Conservation (phyloP, 2,329 filamentous ascomycete species). For the Pseudocercospora fuligena region DNA sequence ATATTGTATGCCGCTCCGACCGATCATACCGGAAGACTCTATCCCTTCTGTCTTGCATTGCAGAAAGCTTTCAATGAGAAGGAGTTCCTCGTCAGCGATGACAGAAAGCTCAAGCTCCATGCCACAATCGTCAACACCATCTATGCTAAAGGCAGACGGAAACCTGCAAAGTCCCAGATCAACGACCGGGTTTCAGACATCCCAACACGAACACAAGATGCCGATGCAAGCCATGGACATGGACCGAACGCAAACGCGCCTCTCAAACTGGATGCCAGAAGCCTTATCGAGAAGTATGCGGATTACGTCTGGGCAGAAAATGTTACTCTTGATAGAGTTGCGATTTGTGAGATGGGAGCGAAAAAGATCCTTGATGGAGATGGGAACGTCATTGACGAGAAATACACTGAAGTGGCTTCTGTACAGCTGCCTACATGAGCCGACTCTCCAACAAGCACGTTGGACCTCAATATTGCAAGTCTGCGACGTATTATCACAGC, state of each 20-base stretch:
- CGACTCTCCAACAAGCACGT: not conserved
- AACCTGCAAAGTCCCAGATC: conserved; percentile 26
- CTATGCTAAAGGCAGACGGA: conserved; percentile 62
- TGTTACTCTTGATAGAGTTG: conserved; percentile 70
- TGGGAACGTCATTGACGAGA: conserved; percentile 56
- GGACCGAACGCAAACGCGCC: conserved; percentile 43
- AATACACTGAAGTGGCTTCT: conserved; percentile 56
- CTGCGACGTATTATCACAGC: no score
- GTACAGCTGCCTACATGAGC: conserved; percentile 25
- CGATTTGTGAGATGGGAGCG: conserved; percentile 87
- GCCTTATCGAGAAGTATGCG: conserved; percentile 59
- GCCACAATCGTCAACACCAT: conserved; percentile 87
- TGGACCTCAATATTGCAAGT: not conserved
- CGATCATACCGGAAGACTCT: conserved; percentile 59
- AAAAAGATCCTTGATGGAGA: conserved; percentile 62
- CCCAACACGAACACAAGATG: not conserved
- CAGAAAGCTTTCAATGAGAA: conserved; percentile 59
- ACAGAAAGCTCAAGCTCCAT: conserved; percentile 73
- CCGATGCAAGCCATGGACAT: conserved; percentile 29
- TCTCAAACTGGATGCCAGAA: conserved; percentile 48
- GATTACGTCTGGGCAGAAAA: conserved; percentile 73
- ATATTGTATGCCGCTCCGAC: conserved; percentile 69
- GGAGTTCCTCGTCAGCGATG: conserved; percentile 63
- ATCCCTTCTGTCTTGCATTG: conserved; percentile 63
- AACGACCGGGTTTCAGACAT: not conserved